These are phyloP conservation scores for Trichothecium roseum DNA, from an alignment of 2,329 filamentous ascomycete species.

Conservation along the genomic window DNA sequence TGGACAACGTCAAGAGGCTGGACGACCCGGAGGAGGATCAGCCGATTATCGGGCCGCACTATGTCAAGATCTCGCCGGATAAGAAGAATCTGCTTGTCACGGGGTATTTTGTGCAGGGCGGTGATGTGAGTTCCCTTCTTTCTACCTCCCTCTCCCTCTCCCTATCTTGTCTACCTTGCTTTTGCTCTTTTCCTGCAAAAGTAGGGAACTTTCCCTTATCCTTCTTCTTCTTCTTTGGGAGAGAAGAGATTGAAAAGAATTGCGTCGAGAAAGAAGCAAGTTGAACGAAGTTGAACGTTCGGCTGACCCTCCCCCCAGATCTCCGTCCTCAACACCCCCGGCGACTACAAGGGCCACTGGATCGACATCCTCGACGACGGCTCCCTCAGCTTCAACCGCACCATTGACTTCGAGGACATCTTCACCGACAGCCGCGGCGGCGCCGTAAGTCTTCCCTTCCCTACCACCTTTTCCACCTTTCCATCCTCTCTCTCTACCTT, in stretches of 20 bases:
- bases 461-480: no score
- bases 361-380: conserved; percentile 47
- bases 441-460: conserved; percentile 17
- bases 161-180: no score
- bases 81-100: conserved; percentile 54
- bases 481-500: no score
- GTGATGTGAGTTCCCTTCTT: conserved; percentile 33
- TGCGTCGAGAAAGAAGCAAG: no score
- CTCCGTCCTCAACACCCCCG: conserved; percentile 48
- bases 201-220: no score
- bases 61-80: conserved; percentile 53
- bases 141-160: no score
- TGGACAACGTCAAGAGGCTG: conserved; percentile 49
- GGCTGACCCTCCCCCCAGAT: conserved; percentile 22
- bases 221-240: no score
- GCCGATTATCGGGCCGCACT: conserved; percentile 51
- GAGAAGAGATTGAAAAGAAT: no score
- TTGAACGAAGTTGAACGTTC: not conserved
- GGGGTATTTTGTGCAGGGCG: conserved; percentile 56
- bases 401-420: conserved; percentile 43
- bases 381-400: conserved; percentile 46
- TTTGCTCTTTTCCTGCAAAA: no score
- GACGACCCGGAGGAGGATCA: conserved; percentile 49
- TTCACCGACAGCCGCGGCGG: conserved; percentile 44
- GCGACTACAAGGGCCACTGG: conserved; percentile 52